Evolutionary conservation across 1,284 basidiomycete species (phyloP).

Genomic region (Ceratobasidium sp.): DNA sequence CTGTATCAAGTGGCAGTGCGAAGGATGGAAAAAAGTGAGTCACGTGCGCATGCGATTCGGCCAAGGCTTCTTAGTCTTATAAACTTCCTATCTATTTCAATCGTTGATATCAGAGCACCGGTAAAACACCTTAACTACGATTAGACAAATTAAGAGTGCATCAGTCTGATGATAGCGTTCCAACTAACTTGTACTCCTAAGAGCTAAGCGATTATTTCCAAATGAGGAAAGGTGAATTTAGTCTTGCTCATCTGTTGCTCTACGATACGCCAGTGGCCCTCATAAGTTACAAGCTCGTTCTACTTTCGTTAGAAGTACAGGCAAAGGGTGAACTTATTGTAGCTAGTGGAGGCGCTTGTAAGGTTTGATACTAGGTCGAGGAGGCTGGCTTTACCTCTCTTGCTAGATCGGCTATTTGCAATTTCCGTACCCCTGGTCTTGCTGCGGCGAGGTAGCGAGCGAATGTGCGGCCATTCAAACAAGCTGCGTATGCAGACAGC

Average conservation of each 20-base stretch:
- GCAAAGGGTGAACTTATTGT: background rate
- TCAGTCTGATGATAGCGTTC: background rate
- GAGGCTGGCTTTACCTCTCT: slow-evolving; percentile 33
- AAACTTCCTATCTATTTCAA: background rate
- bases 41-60: too few species aligned
- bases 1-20: background rate
- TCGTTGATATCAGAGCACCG: background rate
- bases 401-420: slow-evolving; percentile 21
- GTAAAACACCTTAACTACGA: background rate
- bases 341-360: background rate
- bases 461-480: background rate
- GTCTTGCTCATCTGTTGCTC: too few species aligned
- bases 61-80: too few species aligned
- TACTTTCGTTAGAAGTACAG: too few species aligned
- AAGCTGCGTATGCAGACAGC: too few species aligned
- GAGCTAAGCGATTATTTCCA: background rate
- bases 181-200: background rate
- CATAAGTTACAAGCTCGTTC: background rate
- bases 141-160: too few species aligned
- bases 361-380: slow-evolving; percentile 24
- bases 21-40: background rate
- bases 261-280: background rate
- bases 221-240: background rate
- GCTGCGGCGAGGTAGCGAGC: slow-evolving; percentile 14
- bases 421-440: background rate